Evolutionary conservation across 2,329 filamentous ascomycete species (phyloP), one percentile per base, ranked within the genome.

Genomic region (Ophiostoma ips): DNA sequence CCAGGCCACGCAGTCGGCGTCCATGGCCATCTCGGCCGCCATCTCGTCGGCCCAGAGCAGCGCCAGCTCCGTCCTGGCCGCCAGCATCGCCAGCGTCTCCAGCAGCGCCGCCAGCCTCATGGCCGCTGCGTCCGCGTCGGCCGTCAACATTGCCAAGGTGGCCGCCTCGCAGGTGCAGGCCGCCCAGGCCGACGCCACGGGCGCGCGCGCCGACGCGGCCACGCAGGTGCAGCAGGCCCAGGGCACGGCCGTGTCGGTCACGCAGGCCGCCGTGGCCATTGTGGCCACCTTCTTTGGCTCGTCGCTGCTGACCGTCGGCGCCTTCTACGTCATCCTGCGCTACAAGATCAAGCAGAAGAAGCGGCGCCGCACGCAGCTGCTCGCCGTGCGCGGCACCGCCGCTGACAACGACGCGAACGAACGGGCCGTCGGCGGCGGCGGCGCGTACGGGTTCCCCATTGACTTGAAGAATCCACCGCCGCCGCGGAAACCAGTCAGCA

Each of bases 271-370:
- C 1, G 52, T 70, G 5, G 67, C 66, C 10, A 64, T 71, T 16
- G 64, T 69, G 4, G 67, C 64, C 13, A 66, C 64, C 45, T 65
- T 70, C 33, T 58, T 70, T 46, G 68, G 64, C n/a, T 66, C 65
- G 3, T 62, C 66, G 1, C 56, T 71, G 18, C 58, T 71, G 31
- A 68, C 65, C 0, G 62, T 68, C 4, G 46, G 64, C 3, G 59
- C 60, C 24, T 66, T 67, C 52, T 65, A 64, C 36, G 56, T 67
- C 16, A 58, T 69, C 24, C 52, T 62, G 11, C 62, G 65, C 33
- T 59, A 57, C 49, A 52, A 59, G 35, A 53, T 55, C 38, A 58
- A 57, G 19, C 19, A 40, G 19, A 57, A 57, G 30, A 57, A 57
- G 30, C 58, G 59, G 50, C 51, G 53, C 12, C 55, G 52, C 33